Conservation (phyloP, 192 early-diverging fungal species). For the Phycomyces blakesleeanus region DNA sequence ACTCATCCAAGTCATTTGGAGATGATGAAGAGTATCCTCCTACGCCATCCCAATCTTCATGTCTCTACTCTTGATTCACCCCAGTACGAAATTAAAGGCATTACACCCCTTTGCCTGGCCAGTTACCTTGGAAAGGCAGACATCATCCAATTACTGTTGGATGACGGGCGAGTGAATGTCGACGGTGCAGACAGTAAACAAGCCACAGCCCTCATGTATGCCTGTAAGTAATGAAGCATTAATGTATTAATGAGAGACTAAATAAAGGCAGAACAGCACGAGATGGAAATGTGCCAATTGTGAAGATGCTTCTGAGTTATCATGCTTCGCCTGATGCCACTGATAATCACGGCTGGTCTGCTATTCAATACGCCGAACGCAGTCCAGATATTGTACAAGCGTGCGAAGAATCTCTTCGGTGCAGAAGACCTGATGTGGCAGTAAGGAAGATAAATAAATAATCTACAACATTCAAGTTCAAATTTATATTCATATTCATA, state of each 20-base stretch:
- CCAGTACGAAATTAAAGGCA: constrained; percentile 58
- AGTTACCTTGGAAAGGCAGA: constrained; percentile 62
- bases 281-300: constrained; percentile 57
- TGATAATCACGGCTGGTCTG: constrained; percentile 65
- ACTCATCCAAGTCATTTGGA: constrained; percentile 47
- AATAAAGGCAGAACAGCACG: constrained; percentile 35
- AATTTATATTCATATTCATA: no score
- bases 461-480: no score
- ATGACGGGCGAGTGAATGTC: constrained; percentile 59
- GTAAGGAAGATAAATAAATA: constrained; percentile 25
- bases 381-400: constrained; percentile 57
- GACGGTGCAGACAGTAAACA: constrained; percentile 59
- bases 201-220: constrained; percentile 69
- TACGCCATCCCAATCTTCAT: constrained; percentile 47
- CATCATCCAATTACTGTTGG: constrained; percentile 51
- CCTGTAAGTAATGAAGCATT: constrained; percentile 38
- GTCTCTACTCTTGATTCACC: constrained; percentile 51
- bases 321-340: constrained; percentile 51
- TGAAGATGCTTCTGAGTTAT: constrained; percentile 45
- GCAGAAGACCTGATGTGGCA: constrained; percentile 38
- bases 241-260: neutral
- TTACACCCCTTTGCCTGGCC: constrained; percentile 64
- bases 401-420: constrained; percentile 49
- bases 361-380: constrained; percentile 55
- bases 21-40: constrained; percentile 46